Percentiles rank a stretch among this genome's conserved stretches.
phyloP scores from a whole-genome alignment of 2,329 filamentous ascomycete genomes.

The Sporothrix brasiliensis region DNA sequence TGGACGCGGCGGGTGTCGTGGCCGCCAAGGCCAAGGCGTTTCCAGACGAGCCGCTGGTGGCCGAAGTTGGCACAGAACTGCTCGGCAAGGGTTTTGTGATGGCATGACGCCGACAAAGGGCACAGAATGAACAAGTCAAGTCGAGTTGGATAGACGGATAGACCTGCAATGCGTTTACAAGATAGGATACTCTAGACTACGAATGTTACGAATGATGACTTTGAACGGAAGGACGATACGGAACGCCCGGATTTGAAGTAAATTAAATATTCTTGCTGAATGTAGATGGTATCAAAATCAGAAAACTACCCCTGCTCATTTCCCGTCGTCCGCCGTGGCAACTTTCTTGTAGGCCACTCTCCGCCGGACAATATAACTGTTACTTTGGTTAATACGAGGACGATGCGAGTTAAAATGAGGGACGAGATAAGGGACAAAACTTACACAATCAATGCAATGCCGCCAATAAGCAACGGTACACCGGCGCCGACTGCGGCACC shows the following conservation, averaged over 20 bases:
- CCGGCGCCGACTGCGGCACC: constrained; percentile 30
- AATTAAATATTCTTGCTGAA: too few relatives aligned
- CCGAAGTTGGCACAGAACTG: constrained; percentile 56
- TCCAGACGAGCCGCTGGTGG: constrained; percentile 59
- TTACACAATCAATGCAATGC: background rate
- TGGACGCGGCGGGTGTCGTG: constrained; percentile 73
- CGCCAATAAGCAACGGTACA: constrained; percentile 22
- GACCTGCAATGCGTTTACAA: background rate
- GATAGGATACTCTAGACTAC: constrained; percentile 2
- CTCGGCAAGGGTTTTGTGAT: constrained; percentile 53
- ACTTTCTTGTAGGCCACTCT: too few relatives aligned
- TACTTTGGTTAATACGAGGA: background rate
- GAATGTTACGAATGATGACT: constrained; percentile 22
- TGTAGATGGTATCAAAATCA: too few relatives aligned
- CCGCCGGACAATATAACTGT: background rate
- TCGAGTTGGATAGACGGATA: background rate
- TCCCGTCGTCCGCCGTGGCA: too few relatives aligned
- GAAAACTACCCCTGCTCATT: too few relatives aligned
- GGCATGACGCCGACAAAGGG: background rate
- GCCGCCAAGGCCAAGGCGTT: constrained; percentile 60
- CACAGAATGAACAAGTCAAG: background rate
- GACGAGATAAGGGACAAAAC: background rate
- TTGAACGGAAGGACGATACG: background rate
- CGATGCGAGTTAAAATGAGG: background rate
- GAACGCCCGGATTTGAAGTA: too few relatives aligned